These are phyloP conservation scores for Apiotrichum sp. DNA, from an alignment of 1,284 basidiomycete species.

Conservation along the genomic window DNA sequence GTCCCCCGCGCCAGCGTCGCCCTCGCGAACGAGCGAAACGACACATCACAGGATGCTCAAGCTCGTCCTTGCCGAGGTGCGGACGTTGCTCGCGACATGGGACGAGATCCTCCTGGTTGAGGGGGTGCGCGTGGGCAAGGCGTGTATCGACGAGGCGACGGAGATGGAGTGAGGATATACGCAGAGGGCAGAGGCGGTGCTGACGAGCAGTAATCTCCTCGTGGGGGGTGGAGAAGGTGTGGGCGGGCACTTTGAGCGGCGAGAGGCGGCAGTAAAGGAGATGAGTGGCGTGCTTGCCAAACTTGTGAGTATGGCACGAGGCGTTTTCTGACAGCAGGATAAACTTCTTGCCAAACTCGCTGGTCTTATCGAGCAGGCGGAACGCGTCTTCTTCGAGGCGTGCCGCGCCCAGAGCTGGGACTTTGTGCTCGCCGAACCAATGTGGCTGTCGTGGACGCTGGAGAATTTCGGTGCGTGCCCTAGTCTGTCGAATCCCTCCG, in stretches of 20 bases:
- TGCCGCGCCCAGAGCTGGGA: constrained; percentile 23
- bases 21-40: constrained; percentile 24
- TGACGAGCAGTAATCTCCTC: too few relatives aligned
- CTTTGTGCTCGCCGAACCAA: constrained; percentile 32
- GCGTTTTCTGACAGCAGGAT: constrained; percentile 19
- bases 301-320: constrained; percentile 23
- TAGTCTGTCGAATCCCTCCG: background rate
- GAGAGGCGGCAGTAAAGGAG: constrained; percentile 15
- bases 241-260: constrained; percentile 28
- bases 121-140: constrained; percentile 37
- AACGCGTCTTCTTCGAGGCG: constrained; percentile 38
- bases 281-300: constrained; percentile 28
- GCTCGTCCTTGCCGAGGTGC: constrained; percentile 32
- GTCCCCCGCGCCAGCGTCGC: constrained; percentile 19
- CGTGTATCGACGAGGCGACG: constrained; percentile 31
- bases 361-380: constrained; percentile 35
- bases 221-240: constrained; percentile 10
- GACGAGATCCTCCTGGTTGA: constrained; percentile 38
- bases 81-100: constrained; percentile 33
- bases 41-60: constrained; percentile 41
- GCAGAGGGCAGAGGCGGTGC: too few relatives aligned
- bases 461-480: constrained; percentile 33
- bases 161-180: constrained; percentile 32
- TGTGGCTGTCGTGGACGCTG: constrained; percentile 44
- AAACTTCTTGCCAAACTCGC: constrained; percentile 30